phyloP scores from a whole-genome alignment of 306 rosid genomes.

The Dryas drummondii region DNA sequence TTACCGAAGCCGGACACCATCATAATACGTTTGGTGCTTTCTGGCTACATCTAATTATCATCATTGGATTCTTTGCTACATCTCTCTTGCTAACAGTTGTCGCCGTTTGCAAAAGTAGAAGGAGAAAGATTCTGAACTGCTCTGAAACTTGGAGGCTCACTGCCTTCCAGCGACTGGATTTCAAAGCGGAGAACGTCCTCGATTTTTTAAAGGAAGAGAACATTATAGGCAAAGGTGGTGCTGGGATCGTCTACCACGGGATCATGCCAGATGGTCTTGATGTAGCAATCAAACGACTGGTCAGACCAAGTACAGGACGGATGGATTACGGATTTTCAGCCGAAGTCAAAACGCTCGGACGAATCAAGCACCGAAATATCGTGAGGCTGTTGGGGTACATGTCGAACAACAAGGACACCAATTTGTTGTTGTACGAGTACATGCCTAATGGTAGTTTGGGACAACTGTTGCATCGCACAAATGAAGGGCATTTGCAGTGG shows the following conservation, averaged over 20 bases:
- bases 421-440: slow-evolving; percentile 68
- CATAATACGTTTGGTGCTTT: slow-evolving; percentile 13
- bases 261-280: slow-evolving; percentile 49
- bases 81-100: slow-evolving; percentile 27
- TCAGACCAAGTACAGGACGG: slow-evolving; percentile 50
- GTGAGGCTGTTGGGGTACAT: slow-evolving; percentile 75
- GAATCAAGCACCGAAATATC: slow-evolving; percentile 70
- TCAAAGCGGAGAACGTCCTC: slow-evolving; percentile 65
- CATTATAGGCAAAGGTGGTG: slow-evolving; percentile 80
- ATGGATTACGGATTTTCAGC: slow-evolving; percentile 79
- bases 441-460: slow-evolving; percentile 89
- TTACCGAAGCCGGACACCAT: no score
- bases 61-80: slow-evolving; percentile 26
- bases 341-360: slow-evolving; percentile 71
- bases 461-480: slow-evolving; percentile 71
- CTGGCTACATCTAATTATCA: slow-evolving; percentile 17
- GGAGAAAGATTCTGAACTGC: slow-evolving; percentile 24
- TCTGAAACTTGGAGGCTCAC: slow-evolving; percentile 65
- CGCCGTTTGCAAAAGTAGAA: slow-evolving; percentile 40
- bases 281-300: slow-evolving; percentile 67
- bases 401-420: slow-evolving; percentile 65
- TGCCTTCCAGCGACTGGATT: slow-evolving; percentile 52
- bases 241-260: slow-evolving; percentile 73
- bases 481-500: slow-evolving; percentile 80
- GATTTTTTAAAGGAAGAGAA: slow-evolving; percentile 78